A percentile compares a stretch with the other conserved stretches of the same genome.
Conservation (phyloP, 306 rosid species). For the Begonia peltatifolia region DNA sequence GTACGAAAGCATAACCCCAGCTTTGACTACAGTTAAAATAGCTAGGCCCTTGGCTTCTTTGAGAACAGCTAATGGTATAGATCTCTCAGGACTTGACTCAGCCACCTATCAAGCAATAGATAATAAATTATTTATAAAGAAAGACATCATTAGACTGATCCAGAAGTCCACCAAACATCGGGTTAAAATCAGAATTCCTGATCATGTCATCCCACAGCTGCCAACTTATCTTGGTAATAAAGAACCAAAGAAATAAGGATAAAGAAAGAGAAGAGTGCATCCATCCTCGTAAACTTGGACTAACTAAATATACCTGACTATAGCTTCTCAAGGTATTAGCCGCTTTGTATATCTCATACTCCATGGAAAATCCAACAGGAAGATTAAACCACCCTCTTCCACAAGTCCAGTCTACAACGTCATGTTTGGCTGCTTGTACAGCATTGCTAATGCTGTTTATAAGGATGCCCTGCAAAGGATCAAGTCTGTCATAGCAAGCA, state of each 20-base stretch:
- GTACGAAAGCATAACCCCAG: constrained; percentile 73
- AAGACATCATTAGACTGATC: too few species aligned
- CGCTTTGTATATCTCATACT: constrained; percentile 91
- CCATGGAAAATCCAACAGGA: constrained; percentile 84
- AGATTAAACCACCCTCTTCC: constrained; percentile 95
- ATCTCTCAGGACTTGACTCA: constrained; percentile 71
- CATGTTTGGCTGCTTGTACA: constrained; percentile 78
- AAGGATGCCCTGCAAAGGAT: constrained; percentile 82
- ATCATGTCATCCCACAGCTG: too few species aligned
- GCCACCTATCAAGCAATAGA: constrained; percentile 37
- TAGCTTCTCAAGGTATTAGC: constrained; percentile 73
- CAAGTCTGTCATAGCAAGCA: constrained; percentile 91
- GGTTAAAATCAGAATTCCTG: too few species aligned
- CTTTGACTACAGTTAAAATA: constrained; percentile 83
- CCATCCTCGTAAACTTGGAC: too few species aligned
- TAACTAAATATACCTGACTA: constrained; percentile 44
- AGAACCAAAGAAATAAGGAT: too few species aligned
- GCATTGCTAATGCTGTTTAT: constrained; percentile 84
- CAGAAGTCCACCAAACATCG: too few species aligned
- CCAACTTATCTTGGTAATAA: too few species aligned
- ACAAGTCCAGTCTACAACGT: constrained; percentile 93
- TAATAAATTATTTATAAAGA: too few species aligned
- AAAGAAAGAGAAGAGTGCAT: too few species aligned
- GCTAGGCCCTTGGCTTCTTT: constrained; percentile 86
- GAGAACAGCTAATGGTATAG: constrained; percentile 70